Evolutionary conservation across 441 rosid species (phyloP).

Genomic region (Dalechampia spathulata): DNA sequence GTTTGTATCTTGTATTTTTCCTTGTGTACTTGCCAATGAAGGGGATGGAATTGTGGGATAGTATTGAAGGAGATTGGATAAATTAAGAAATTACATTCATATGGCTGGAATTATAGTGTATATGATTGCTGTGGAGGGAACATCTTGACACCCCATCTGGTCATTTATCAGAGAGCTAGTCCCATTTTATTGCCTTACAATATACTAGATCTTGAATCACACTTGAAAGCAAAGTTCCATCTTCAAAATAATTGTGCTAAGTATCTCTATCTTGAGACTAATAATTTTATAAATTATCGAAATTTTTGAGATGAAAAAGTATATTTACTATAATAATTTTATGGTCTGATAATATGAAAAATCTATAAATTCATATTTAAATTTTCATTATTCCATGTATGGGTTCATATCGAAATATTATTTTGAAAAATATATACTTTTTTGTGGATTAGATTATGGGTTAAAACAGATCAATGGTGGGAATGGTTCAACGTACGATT

Average conservation of each 20-base stretch:
- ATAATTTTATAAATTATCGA: no score
- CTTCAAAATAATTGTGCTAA: slow-evolving; percentile 4
- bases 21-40: background rate
- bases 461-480: background rate
- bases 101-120: no score
- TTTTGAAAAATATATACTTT: no score
- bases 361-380: no score
- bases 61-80: background rate
- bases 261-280: no score
- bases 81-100: no score
- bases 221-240: slow-evolving; percentile 18
- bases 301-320: no score
- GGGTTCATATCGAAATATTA: no score
- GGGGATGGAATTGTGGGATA: background rate
- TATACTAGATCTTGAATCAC: background rate
- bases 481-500: slow-evolving; percentile 18
- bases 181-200: background rate
- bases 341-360: no score
- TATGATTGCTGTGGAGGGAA: slow-evolving; percentile 15
- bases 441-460: no score
- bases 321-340: no score
- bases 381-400: no score
- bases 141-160: slow-evolving; percentile 5
- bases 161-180: slow-evolving; percentile 3
- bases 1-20: background rate